Evolutionary conservation across 176 grass and related monocot species (phyloP), one percentile per base, ranked within the genome.

Genomic region (Juncus effusus): DNA sequence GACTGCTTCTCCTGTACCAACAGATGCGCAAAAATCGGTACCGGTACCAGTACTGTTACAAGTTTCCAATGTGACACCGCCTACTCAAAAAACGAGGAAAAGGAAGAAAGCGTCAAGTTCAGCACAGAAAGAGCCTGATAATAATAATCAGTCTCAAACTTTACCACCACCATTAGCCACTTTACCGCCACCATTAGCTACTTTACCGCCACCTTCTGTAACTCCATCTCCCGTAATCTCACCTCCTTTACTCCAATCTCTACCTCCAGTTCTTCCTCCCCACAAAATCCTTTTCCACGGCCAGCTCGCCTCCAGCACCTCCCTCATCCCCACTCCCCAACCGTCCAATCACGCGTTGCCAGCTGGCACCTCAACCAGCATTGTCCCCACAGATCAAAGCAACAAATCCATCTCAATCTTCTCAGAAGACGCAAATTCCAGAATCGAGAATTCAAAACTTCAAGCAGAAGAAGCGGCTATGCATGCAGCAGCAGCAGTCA

Each of bases 61-160:
- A 59, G 73, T 28, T 28, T 28, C 19, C 19, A 28, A 19, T 73
- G 80, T 67, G 69, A 16, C 61, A 71, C 67, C 85, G 60, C 14
- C 10, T 10, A 45, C 54, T 47, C 80, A 83, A 61, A 93, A 94
- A 71, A 58, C 95, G 64, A 94, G 95, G 69, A 99, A 99, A 87
- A 85, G 95, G 70, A 99, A 94, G 74, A 94, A 99, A 81, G 80
- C 60, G 78, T 81, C 86, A 81, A 58, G 54, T 73, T 71, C 73
- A 40, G 65, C 76, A 42, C 88, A 80, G 65, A 79, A 65, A 44
- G 70, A 81, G 77, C 42, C 56, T 65, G 68, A 54, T 13, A 68
- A 81, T 65, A 63, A 54, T 13, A 68, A 81, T 72, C 67, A 47
- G 1, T 47, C 53, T 73, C 63, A 64, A 47, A 60, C 74, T 67